These are phyloP conservation scores for Hemisphaericaspora nanyangensis DNA, from an alignment of 805 yeast species.

Conservation along the genomic window DNA sequence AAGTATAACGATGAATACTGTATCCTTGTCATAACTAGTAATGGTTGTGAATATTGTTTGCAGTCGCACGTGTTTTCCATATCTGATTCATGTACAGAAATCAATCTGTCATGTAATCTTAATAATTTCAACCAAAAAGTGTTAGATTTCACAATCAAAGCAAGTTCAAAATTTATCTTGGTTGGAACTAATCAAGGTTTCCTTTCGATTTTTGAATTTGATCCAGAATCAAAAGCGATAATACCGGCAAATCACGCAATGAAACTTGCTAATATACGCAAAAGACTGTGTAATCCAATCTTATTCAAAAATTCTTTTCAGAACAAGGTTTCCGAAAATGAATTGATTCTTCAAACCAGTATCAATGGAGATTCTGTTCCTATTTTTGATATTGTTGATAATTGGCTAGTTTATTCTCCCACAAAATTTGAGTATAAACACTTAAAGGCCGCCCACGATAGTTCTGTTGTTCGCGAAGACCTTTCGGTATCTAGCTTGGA, in stretches of 20 bases:
- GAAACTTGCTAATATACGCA: constrained; percentile 15
- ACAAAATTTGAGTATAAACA: constrained; percentile 32
- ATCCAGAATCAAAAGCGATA: constrained; percentile 1
- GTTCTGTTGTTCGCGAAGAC: constrained; percentile 1
- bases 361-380: constrained; percentile 30
- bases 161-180: constrained; percentile 17
- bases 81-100: neutral
- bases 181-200: constrained; percentile 21
- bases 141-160: constrained; percentile 12
- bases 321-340: constrained; percentile 14
- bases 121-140: neutral
- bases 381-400: constrained; percentile 46
- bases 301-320: constrained; percentile 10
- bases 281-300: constrained; percentile 20
- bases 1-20: neutral
- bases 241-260: constrained; percentile 15
- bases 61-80: constrained; percentile 3
- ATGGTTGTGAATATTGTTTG: neutral
- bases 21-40: neutral
- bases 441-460: constrained; percentile 17
- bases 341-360: constrained; percentile 28
- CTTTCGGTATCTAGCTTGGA: constrained; percentile 5
- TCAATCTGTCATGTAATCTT: neutral
- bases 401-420: constrained; percentile 49
- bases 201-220: constrained; percentile 13